phyloP scores from a whole-genome alignment of 306 rosid genomes.

The Trifolium dubium region DNA sequence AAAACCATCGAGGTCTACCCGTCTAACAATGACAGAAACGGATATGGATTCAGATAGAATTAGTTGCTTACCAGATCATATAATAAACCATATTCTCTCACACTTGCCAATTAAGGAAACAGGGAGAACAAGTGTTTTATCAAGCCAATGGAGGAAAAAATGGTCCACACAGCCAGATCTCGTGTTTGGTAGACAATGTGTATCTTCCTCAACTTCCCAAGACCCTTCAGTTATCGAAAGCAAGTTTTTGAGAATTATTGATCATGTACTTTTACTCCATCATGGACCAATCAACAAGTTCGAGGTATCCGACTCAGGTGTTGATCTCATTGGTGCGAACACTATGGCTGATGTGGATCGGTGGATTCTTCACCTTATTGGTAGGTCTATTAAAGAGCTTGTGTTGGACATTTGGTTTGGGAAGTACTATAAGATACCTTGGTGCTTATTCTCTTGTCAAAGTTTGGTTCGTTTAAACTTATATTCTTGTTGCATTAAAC shows the following conservation, averaged over 20 bases:
- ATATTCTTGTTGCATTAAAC: background rate
- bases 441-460: background rate
- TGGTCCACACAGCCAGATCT: constrained; percentile 52
- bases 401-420: background rate
- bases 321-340: background rate
- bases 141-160: constrained; percentile 67
- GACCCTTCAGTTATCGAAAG: background rate
- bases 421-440: background rate
- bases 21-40: background rate
- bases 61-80: constrained; percentile 57
- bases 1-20: constrained; percentile 39
- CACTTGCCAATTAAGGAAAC: constrained; percentile 59
- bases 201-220: background rate
- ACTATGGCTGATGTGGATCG: background rate
- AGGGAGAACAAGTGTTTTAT: constrained; percentile 64
- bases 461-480: background rate
- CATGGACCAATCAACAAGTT: background rate
- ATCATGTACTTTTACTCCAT: background rate
- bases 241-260: background rate
- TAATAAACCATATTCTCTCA: constrained; percentile 50
- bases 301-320: too few relatives aligned
- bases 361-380: background rate
- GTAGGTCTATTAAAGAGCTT: background rate
- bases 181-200: constrained; percentile 52
- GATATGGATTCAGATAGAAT: constrained; percentile 52